Evolutionary conservation across 805 yeast species (phyloP).

Genomic region (Naumovozyma castellii): DNA sequence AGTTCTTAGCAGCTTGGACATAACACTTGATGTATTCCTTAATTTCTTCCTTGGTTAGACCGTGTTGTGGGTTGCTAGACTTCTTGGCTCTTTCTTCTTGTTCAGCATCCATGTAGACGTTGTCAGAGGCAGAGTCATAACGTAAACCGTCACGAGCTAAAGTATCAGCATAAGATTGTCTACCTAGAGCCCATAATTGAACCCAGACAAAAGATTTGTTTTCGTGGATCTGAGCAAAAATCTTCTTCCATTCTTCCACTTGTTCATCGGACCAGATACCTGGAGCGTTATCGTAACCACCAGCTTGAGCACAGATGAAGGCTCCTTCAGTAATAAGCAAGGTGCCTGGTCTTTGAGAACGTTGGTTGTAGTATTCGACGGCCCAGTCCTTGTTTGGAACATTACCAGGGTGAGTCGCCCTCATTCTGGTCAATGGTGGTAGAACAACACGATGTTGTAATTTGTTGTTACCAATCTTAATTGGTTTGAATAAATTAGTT

Average conservation of each 20-base stretch:
- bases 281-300: constrained; percentile 37
- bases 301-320: constrained; percentile 33
- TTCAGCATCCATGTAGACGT: constrained; percentile 29
- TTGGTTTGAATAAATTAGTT: constrained; percentile 32
- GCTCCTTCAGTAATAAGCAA: constrained; percentile 48
- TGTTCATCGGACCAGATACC: constrained; percentile 42
- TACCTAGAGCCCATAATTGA: constrained; percentile 44
- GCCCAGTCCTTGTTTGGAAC: constrained; percentile 34
- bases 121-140: too few relatives aligned
- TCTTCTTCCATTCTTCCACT: constrained; percentile 38
- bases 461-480: constrained; percentile 30
- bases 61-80: constrained; percentile 27
- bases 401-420: too few relatives aligned
- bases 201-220: too few relatives aligned
- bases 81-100: constrained; percentile 27
- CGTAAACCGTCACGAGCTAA: constrained; percentile 31
- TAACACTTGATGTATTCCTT: constrained; percentile 34
- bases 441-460: constrained; percentile 29
- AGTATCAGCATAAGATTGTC: constrained; percentile 32
- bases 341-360: constrained; percentile 36
- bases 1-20: constrained; percentile 36
- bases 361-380: constrained; percentile 41
- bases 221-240: constrained; percentile 41
- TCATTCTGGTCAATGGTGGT: too few relatives aligned
- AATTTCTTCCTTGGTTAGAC: constrained; percentile 29